These are phyloP conservation scores for Crotalaria pallida DNA, from an alignment of 306 rosid genomes.

Conservation along the genomic window DNA sequence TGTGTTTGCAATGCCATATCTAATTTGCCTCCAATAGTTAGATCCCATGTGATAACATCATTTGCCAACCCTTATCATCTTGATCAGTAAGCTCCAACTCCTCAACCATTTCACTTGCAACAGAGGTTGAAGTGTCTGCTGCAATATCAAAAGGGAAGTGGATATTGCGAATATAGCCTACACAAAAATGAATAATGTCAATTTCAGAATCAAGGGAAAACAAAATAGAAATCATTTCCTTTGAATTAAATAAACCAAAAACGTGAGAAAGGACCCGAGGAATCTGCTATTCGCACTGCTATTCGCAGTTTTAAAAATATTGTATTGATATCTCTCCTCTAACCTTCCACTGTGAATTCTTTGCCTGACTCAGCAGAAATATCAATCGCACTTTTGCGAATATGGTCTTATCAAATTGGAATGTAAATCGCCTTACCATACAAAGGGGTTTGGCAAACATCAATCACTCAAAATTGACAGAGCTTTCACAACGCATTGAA, in stretches of 20 bases:
- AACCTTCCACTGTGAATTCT: slow-evolving; percentile 84
- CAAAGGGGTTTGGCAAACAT: slow-evolving; percentile 13
- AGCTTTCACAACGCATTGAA: background rate
- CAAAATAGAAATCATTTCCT: background rate
- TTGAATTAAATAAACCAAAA: background rate
- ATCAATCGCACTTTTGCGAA: slow-evolving; percentile 30
- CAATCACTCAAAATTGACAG: background rate
- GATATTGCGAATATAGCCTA: slow-evolving; percentile 79
- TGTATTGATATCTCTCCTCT: slow-evolving; percentile 64
- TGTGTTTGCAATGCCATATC: no score
- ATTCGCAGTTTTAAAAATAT: slow-evolving; percentile 83
- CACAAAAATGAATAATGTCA: background rate
- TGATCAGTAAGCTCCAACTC: slow-evolving; percentile 90
- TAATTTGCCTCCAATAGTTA: no score
- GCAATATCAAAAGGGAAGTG: slow-evolving; percentile 90
- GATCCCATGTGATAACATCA: no score
- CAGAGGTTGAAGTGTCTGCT: slow-evolving; percentile 78
- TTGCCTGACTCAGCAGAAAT: slow-evolving; percentile 33
- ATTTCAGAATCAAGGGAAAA: slow-evolving; percentile 9
- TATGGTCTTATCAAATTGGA: slow-evolving; percentile 1
- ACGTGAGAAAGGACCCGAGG: slow-evolving; percentile 52
- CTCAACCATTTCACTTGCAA: slow-evolving; percentile 97
- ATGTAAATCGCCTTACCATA: background rate
- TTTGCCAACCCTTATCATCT: no score
- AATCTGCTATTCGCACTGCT: no score